Percentiles rank a stretch among this genome's conserved stretches.
phyloP scores from a whole-genome alignment of 768 basidiomycete genomes.

The Boletus eberwhitei region DNA sequence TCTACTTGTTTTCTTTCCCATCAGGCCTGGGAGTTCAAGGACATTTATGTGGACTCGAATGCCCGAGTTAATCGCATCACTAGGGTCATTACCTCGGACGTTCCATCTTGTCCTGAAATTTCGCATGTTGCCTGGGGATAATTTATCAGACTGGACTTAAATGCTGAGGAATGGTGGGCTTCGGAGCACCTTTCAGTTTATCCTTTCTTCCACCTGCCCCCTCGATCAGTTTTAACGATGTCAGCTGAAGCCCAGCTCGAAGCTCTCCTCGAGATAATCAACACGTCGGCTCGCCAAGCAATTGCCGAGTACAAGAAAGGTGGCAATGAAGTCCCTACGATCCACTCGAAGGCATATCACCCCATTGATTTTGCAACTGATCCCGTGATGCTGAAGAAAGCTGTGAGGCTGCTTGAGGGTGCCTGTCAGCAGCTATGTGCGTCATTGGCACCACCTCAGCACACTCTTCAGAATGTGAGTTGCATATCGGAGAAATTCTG shows the following conservation, averaged over 20 bases:
- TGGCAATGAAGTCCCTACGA: constrained; percentile 22
- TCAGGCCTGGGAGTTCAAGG: constrained; percentile 4
- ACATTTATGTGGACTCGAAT: background rate
- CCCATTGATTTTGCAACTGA: constrained; percentile 22
- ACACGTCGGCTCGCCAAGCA: constrained; percentile 24
- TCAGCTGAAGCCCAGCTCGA: constrained; percentile 28
- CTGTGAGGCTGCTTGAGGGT: constrained; percentile 26
- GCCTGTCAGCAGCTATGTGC: constrained; percentile 28
- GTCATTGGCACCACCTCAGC: constrained; percentile 27
- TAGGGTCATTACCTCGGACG: background rate
- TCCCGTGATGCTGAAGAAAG: constrained; percentile 23
- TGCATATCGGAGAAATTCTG: too few species aligned
- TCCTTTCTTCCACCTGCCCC: background rate
- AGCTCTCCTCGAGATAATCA: constrained; percentile 32
- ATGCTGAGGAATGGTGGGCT: background rate
- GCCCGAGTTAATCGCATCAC: background rate
- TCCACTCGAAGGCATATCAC: constrained; percentile 20
- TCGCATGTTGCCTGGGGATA: background rate
- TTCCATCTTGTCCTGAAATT: background rate
- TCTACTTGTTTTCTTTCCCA: background rate
- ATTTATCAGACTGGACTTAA: constrained; percentile 1
- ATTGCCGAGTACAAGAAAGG: constrained; percentile 27
- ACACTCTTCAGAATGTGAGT: constrained; percentile 26
- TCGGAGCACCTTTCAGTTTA: background rate
- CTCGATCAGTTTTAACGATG: constrained; percentile 3